Evolutionary conservation across 2,329 filamentous ascomycete genomes (phyloP).

Genomic region (Apiospora sp.): DNA sequence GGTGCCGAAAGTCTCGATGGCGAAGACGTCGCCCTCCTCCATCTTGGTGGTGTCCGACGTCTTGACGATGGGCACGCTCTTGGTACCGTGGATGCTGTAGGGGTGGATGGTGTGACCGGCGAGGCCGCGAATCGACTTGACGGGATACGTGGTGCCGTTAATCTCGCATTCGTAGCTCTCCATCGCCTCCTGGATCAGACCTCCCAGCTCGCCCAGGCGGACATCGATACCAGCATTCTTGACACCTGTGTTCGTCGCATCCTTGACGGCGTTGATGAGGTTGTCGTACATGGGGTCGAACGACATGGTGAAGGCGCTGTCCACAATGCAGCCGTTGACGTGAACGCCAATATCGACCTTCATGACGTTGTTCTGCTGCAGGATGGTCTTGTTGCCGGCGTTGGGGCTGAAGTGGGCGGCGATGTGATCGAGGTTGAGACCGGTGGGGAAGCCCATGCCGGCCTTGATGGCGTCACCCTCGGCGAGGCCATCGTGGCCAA

Average conservation of each 20-base stretch:
- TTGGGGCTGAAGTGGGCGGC: conserved; percentile 90
- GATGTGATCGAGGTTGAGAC: conserved; percentile 83
- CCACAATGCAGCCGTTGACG: conserved; percentile 80
- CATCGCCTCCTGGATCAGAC: conserved; percentile 88
- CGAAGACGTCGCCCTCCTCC: conserved; percentile 96
- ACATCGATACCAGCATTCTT: conserved; percentile 93
- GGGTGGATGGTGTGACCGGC: conserved; percentile 91
- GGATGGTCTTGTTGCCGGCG: conserved; percentile 79
- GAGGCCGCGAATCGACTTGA: conserved; percentile 87
- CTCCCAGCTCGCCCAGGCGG: conserved; percentile 85
- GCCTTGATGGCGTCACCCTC: conserved; percentile 81
- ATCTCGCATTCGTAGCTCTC: conserved; percentile 91
- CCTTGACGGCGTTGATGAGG: conserved; percentile 75
- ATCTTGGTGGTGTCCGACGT: conserved; percentile 89
- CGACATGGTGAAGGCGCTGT: conserved; percentile 81
- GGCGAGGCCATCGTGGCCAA: conserved; percentile 77
- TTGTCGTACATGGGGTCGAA: conserved; percentile 80
- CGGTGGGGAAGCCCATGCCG: conserved; percentile 88
- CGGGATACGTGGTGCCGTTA: conserved; percentile 77
- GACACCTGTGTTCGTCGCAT: conserved; percentile 85
- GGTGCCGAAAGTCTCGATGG: conserved; percentile 95
- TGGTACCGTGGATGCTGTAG: conserved; percentile 90
- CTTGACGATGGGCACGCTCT: conserved; percentile 95
- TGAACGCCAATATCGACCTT: conserved; percentile 87
- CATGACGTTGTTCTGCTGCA: conserved; percentile 78